Evolutionary conservation across 176 grass and related monocot genomes (phyloP), one percentile per base, ranked within the genome.

Genomic region (Cenchrus fungigraminus): DNA sequence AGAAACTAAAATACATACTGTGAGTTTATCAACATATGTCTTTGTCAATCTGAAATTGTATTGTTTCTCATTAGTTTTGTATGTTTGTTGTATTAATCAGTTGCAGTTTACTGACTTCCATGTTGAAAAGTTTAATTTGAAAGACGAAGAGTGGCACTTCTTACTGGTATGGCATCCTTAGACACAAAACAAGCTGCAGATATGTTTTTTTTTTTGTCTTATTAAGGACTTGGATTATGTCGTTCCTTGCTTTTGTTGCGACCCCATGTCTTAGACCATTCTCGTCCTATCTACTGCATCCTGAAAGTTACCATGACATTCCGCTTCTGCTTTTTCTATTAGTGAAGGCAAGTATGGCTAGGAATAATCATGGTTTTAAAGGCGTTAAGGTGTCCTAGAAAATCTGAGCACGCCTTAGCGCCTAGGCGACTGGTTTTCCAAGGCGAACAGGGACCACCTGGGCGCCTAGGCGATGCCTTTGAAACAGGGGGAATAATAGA

Each of bases 81-180:
- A 81, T 86, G 28, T 73, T 87, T 15, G 83, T 77, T 78, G 58
- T 84, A 46, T 71, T 81, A 46, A 79, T 83, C 73, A 98, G 93
- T 90, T 98, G 76, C 89, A 90, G 84, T 93, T 88, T 90, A 54
- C 37, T n/a, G 93, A 92, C 83, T 52, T 70, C 82, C 80, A 80
- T 81, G 69, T 78, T 45, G 91, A 95, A 84, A 83, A 84, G 25
- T 76, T 98, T 79, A 74, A 98, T 86, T 58, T 98, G 86, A 84
- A 49, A 83, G 80, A 90, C 20, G 91, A 98, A 89, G 87, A 89
- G 68, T 98, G 95, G 95, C 81, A 86, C 34, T 98, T 98, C 68
- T 88, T 98, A 79, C 89, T 71, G 79, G 88, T 86, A 90, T 72
- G 78, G 10, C 16, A 70, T 54, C 71, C 34, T 65, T 87, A 51